Base-by-base conservation (phyloP, 257 asterid species). In the Rubia yunnanensis region DNA sequence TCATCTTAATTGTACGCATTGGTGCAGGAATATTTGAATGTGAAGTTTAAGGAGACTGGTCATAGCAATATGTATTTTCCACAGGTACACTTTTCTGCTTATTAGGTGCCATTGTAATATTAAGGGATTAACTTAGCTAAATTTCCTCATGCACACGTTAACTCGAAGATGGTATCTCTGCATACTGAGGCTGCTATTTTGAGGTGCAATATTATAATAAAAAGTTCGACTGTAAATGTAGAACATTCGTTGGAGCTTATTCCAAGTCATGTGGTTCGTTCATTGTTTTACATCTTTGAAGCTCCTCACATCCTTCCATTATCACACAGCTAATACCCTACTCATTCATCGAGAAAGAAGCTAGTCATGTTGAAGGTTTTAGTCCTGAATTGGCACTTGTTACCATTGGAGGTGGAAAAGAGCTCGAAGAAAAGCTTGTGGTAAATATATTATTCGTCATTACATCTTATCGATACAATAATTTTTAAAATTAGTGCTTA, bases 31-130 rank as follows among this genome's bases (percentile, higher is more conserved):
- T 90, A 85, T 73, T 78, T 94, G 88, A 94, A 94, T 78, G 90
- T 75, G 70, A 90, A 90, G 89, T 94, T 94, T 72, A 94, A 94
- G 84, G 98, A 90, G 84, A 94, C 96, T 70, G 98, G 98, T 28
- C 99, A 94, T 62, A 90, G 99, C 83, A 94, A 94, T 70, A 90
- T 94, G 99, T 94, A 94, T 77, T 94, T 94, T 59, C 99, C 99
- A 9, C 99, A 90, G 98, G 99, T 59, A 54, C 28, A 10, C 28
- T 13, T 26, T 53, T 63, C 15, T 18, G 28, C 30, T 53, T 69
- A 5, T 24, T 39, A 3, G 32, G 20, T 4, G 20, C n/a, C 20
- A 56, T 49, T 8, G 5, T 5, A 50, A 50, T 20, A 18, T 50
- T 20, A n/a, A 50, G 24, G 10, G 28, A 50, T 17, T 15, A 41